Evolutionary conservation across 78 protist genomes (phyloP).

Genomic region (Planoprotostelium fungivorum): DNA sequence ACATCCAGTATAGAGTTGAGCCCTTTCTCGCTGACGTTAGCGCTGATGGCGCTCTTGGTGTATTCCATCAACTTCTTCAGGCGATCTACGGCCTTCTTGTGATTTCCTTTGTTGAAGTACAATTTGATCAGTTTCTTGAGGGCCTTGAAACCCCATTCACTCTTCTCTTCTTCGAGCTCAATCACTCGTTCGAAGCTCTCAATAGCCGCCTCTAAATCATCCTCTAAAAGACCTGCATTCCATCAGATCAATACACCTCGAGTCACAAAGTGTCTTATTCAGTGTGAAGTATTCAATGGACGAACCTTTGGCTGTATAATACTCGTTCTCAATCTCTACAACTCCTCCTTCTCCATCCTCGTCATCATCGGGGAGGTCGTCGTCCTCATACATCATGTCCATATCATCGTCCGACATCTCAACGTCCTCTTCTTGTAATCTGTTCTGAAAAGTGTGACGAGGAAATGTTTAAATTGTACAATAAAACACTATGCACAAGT

Average conservation of each 20-base stretch:
- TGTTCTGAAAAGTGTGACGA: too few species aligned
- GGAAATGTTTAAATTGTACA: too few species aligned
- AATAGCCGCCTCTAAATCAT: conserved; percentile 47
- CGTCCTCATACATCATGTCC: conserved; percentile 64
- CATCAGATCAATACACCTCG: background rate
- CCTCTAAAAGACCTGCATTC: conserved; percentile 26
- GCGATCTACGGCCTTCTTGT: conserved; percentile 24
- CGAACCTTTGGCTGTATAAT: conserved; percentile 68
- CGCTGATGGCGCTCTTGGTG: conserved; percentile 53
- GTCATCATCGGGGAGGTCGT: conserved; percentile 28
- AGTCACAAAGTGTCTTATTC: too few species aligned
- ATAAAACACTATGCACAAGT: too few species aligned
- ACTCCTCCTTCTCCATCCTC: conserved; percentile 43
- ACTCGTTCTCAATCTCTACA: conserved; percentile 64
- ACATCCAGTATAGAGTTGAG: conserved; percentile 56
- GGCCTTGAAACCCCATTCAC: conserved; percentile 75
- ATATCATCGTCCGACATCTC: conserved; percentile 63
- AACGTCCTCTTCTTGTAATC: too few species aligned
- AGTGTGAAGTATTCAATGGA: too few species aligned
- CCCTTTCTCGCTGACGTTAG: conserved; percentile 61
- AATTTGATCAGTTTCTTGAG: conserved; percentile 57
- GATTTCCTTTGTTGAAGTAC: conserved; percentile 21
- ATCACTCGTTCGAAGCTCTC: conserved; percentile 41
- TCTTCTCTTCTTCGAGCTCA: conserved; percentile 55
- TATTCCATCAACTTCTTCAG: conserved; percentile 47